Conservation (phyloP, 208 protist species). For the Trypanosoma caninum region DNA sequence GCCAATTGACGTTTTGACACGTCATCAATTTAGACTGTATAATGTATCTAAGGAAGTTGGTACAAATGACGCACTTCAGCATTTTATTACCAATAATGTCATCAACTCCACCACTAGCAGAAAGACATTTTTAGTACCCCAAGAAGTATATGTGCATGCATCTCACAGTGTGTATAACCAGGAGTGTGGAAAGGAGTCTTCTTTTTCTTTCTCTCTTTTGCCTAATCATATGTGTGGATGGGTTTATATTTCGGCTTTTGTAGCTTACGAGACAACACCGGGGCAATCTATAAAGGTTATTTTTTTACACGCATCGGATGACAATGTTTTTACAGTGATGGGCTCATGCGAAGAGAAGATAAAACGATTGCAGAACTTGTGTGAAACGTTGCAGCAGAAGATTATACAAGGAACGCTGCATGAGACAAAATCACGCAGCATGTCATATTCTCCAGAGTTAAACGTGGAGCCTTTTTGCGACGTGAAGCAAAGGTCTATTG, state of each 20-base stretch:
- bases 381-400: conserved; percentile 22
- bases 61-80: conserved; percentile 6
- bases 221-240: conserved; percentile 10
- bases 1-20: conserved; percentile 20
- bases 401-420: conserved; percentile 3
- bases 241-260: conserved; percentile 26
- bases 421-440: background rate
- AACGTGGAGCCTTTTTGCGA: background rate
- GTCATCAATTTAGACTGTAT: conserved; percentile 3
- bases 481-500: background rate
- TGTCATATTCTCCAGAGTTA: background rate
- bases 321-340: background rate
- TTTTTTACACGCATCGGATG: conserved; percentile 8
- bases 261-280: conserved; percentile 30
- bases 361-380: conserved; percentile 9
- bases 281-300: conserved; percentile 5
- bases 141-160: conserved; percentile 15
- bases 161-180: conserved; percentile 15
- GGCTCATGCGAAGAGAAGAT: conserved; percentile 7
- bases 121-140: background rate
- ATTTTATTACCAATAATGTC: background rate
- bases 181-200: background rate
- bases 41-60: background rate
- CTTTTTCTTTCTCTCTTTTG: background rate
- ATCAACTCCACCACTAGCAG: too few species aligned